A percentile compares a stretch with the other conserved stretches of the same genome.
Evolutionary conservation across 2,329 filamentous ascomycete genomes (phyloP).

Genomic region (Beauveria bassiana): DNA sequence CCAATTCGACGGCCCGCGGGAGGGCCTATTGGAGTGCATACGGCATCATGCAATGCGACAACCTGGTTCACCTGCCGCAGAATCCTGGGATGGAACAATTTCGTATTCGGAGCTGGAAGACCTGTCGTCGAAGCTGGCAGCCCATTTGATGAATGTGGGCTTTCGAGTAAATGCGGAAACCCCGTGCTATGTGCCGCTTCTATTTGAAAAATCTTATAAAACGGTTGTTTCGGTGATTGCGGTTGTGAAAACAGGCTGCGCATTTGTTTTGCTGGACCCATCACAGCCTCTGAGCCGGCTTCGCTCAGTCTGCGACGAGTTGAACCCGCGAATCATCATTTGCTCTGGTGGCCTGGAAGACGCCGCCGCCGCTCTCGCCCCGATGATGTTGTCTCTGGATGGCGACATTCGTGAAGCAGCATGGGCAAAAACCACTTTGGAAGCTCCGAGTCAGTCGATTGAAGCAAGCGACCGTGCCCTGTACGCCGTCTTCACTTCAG

Average conservation of each 20-base stretch:
- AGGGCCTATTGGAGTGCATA: no score
- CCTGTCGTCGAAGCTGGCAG: no score
- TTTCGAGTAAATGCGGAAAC: no score
- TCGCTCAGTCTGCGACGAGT: background rate
- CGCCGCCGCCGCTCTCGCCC: background rate
- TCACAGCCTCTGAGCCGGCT: background rate
- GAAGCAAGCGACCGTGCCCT: background rate
- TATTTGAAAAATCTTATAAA: constrained; percentile 19
- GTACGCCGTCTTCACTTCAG: background rate
- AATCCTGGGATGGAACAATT: no score
- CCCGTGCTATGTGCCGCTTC: no score
- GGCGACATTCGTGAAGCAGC: background rate
- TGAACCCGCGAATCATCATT: background rate
- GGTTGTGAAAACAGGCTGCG: constrained; percentile 21
- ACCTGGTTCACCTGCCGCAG: no score
- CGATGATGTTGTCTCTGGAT: background rate
- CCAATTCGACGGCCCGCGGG: no score
- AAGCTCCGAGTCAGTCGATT: background rate
- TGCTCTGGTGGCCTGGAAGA: background rate
- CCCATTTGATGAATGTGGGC: no score
- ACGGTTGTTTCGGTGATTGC: constrained; percentile 19
- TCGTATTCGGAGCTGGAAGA: no score
- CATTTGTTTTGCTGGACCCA: background rate
- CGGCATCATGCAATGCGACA: no score
- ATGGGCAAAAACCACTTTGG: background rate